Conservation (phyloP, 2,329 filamentous ascomycete genomes). For the Fusarium austroafricanum region DNA sequence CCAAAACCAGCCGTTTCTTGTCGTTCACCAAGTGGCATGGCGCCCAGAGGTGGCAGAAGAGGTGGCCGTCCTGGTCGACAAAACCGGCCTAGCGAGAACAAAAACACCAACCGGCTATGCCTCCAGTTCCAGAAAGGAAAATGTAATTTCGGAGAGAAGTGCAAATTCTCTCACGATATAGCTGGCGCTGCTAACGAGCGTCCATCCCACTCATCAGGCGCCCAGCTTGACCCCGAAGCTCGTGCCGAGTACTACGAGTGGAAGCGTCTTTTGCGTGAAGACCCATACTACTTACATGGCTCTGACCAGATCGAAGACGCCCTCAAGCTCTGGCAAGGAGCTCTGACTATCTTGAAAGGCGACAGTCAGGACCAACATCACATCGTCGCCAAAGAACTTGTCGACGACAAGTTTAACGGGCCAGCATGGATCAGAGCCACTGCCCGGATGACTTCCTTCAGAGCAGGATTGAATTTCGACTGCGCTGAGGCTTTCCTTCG, state of each 20-base stretch:
- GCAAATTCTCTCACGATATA: conserved; percentile 9
- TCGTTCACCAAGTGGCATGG: background rate
- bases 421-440: background rate
- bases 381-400: conserved; percentile 2
- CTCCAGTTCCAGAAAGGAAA: background rate
- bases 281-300: background rate
- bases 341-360: conserved; percentile 1
- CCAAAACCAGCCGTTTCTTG: background rate
- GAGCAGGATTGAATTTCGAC: background rate
- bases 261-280: background rate
- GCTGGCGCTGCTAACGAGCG: too few species aligned
- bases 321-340: background rate
- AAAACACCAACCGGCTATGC: background rate
- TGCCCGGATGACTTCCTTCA: too few species aligned
- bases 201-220: too few species aligned
- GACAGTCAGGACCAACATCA: conserved; percentile 3
- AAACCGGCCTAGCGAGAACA: background rate
- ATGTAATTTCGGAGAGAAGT: background rate
- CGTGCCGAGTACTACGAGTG: conserved; percentile 6
- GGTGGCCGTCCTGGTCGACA: background rate
- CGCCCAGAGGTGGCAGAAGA: background rate
- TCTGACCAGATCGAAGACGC: background rate
- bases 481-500: background rate
- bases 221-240: background rate
- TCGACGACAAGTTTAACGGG: conserved; percentile 3